Percentiles rank a stretch among this genome's conserved stretches.
Conservation (phyloP, 139 green algal species). For the Parachlorella kessleri region DNA sequence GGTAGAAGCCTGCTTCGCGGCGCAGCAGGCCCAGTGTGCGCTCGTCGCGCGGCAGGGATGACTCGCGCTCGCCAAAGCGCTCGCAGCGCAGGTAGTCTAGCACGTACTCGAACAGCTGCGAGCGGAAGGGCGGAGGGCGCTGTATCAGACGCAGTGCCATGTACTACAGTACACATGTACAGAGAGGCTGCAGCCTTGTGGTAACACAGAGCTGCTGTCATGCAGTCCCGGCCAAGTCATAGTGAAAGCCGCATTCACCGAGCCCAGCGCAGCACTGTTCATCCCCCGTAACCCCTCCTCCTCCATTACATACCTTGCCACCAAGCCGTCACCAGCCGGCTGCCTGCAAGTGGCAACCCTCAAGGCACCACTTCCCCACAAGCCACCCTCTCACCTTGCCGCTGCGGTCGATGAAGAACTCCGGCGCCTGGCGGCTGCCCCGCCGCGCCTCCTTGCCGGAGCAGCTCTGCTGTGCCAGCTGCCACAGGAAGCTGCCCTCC, state of each 20-base stretch:
- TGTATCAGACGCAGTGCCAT: too few species aligned
- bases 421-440: neutral
- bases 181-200: too few species aligned
- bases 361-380: neutral
- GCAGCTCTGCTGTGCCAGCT: slow-evolving; percentile 41
- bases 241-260: too few species aligned
- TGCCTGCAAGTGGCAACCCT: too few species aligned
- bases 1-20: slow-evolving; percentile 46
- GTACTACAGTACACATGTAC: too few species aligned
- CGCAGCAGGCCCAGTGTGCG: slow-evolving; percentile 31
- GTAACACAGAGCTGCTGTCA: too few species aligned
- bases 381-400: slow-evolving; percentile 26
- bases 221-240: too few species aligned
- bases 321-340: too few species aligned
- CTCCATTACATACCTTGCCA: too few species aligned
- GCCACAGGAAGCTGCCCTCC: slow-evolving; percentile 40
- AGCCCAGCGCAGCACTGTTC: too few species aligned
- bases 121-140: neutral
- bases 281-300: too few species aligned
- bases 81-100: slow-evolving; percentile 43
- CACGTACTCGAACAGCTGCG: slow-evolving; percentile 45
- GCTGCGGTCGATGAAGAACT: slow-evolving; percentile 48
- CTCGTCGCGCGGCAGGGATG: slow-evolving; percentile 28
- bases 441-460: too few species aligned
- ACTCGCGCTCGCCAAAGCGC: slow-evolving; percentile 30